Percentiles rank a stretch among this genome's conserved stretches.
phyloP scores from a whole-genome alignment of 2,329 filamentous ascomycete genomes.

The Cadophora luteo-olivacea region DNA sequence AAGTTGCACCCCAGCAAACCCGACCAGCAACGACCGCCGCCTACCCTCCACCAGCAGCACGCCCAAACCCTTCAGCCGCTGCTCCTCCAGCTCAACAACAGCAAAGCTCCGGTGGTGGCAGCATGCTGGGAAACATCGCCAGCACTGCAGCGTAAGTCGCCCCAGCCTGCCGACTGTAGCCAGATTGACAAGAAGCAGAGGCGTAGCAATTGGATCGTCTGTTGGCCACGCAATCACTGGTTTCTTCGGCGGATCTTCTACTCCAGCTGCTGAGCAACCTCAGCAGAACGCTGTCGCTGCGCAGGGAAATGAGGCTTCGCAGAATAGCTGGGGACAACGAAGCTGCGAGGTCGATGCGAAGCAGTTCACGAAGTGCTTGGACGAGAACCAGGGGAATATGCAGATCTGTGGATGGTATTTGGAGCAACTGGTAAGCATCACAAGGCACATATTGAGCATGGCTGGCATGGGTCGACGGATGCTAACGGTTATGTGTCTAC shows the following conservation, averaged over 20 bases:
- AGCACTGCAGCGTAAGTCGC: conserved; percentile 90
- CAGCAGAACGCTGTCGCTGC: conserved; percentile 55
- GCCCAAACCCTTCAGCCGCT: conserved; percentile 56
- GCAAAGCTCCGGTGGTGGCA: conserved; percentile 67
- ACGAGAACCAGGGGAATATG: conserved; percentile 93
- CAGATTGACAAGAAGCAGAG: conserved; percentile 58
- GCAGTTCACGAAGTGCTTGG: conserved; percentile 94
- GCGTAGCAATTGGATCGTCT: conserved; percentile 94
- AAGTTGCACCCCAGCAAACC: conserved; percentile 65
- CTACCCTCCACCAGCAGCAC: conserved; percentile 57
- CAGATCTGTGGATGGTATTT: conserved; percentile 98
- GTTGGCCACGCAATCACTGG: conserved; percentile 95
- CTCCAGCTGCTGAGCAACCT: conserved; percentile 58
- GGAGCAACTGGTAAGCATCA: conserved; percentile 75
- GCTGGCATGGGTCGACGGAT: conserved; percentile 7
- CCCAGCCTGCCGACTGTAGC: neutral
- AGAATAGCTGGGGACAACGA: conserved; percentile 62
- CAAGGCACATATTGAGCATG: neutral
- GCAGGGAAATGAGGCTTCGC: conserved; percentile 53
- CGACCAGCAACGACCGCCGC: conserved; percentile 72
- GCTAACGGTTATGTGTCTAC: conserved; percentile 42
- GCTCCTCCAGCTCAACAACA: conserved; percentile 48
- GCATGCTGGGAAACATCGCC: conserved; percentile 96
- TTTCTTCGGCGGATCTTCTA: conserved; percentile 75
- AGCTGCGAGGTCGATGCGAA: conserved; percentile 82